Evolutionary conservation across 768 basidiomycete genomes (phyloP), one percentile per base, ranked within the genome.

Genomic region (Postia placenta): DNA sequence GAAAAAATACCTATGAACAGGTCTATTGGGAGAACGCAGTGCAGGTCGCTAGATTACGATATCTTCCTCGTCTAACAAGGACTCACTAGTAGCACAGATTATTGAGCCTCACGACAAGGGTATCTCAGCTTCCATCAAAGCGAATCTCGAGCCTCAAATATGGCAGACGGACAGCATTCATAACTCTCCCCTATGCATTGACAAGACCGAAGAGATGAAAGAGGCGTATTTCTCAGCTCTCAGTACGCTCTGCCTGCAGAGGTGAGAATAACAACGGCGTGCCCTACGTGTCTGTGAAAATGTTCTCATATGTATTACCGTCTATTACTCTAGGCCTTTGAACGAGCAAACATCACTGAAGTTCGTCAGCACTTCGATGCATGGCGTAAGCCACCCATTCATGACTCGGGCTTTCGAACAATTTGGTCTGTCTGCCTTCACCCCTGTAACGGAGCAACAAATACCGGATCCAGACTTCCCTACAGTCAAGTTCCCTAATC

Each of bases 21-120:
- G 88, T 91, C 17, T 92, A 92, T 57, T 92, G 89, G 89, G 86
- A 89, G 63, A 92, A 92, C 58, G 87, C 78, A 0, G 85, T 91
- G 0, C 89, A 92, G 70, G 88, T 88, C 9, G 24, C 26, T 14
- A 14, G 9, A n/a, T 19, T 14, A 5, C 33, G 19, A 23, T 30
- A 45, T 45, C n/a, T n/a, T 26, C n/a, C 11, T 27, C 19, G 6
- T 7, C 24, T 14, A 6, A 17, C 26, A 6, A 35, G 38, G 19
- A 39, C n/a, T n/a, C n/a, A n/a, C n/a, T n/a, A n/a, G n/a, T n/a
- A n/a, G n/a, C 49, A 0, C 55, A 94, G 84, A 94, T 94, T 45
- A 91, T 92, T 48, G 74, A 70, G 5, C 92, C 92, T 0, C 88
- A 92, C 59, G 92, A 94, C 63, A 64, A 67, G 53, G 87, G 87